Percentiles rank a stretch among this genome's conserved stretches.
Conservation (phyloP, 1,139 yeast genomes). For the Suhomyces terraborum region DNA sequence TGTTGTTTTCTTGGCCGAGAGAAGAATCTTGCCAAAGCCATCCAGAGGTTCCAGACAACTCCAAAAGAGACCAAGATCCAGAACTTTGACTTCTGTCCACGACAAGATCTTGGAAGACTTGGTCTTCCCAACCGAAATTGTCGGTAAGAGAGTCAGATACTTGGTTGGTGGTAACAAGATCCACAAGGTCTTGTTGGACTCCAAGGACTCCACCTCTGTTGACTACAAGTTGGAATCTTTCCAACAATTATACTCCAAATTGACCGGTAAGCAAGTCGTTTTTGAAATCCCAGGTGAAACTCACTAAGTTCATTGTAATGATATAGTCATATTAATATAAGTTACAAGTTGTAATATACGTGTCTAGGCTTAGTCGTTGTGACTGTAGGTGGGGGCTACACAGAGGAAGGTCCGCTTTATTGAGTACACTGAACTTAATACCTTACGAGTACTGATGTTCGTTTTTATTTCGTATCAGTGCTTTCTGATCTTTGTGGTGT, state of each 20-base stretch:
- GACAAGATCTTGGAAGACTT: slow-evolving; percentile 98
- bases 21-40: slow-evolving; percentile 99
- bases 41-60: slow-evolving; percentile 86
- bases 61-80: slow-evolving; percentile 99
- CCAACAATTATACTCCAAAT: slow-evolving; percentile 98
- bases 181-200: slow-evolving; percentile 97
- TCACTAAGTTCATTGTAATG: slow-evolving; percentile 32
- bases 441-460: too few species aligned
- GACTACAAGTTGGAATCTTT: slow-evolving; percentile 99
- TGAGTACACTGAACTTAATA: too few species aligned
- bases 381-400: not conserved
- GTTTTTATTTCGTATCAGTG: too few species aligned
- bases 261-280: slow-evolving; percentile 99
- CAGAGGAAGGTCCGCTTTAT: too few species aligned
- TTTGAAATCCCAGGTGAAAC: slow-evolving; percentile 87
- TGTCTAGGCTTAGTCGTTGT: not conserved
- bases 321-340: slow-evolving; percentile 12
- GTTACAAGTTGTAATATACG: slow-evolving; percentile 9
- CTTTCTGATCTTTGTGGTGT: too few species aligned
- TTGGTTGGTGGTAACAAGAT: slow-evolving; percentile 98
- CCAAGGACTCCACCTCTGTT: slow-evolving; percentile 95
- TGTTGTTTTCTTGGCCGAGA: slow-evolving; percentile 98
- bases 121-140: slow-evolving; percentile 99
- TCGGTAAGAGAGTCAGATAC: slow-evolving; percentile 99
- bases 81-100: slow-evolving; percentile 98